Base-by-base conservation (phyloP, 495 filamentous ascomycete genomes). In the Penicillium paxilli region DNA sequence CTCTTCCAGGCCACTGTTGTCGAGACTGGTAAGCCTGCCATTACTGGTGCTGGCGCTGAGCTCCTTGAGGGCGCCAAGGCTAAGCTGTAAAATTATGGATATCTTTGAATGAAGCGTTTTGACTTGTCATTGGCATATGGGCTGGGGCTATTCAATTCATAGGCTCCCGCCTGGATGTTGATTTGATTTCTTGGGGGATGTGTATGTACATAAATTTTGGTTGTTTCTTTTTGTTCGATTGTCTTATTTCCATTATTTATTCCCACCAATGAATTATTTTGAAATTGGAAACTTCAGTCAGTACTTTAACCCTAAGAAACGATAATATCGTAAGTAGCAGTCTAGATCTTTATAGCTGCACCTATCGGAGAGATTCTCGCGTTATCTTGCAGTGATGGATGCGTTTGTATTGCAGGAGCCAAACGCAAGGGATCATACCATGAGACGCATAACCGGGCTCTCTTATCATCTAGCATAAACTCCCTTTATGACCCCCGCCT, bases 21-120 rank as follows among this genome's bases (percentile, higher is more conserved):
- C 65, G 94, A 98, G 81, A 98, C 94, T 46, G 95, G 94, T 41
- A 98, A 96, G 80, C 74, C 92, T 58, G 90, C 88, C 56, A 96
- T 98, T 72, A 82, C 83, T 9, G 91, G 87, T 11, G 95, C 89
- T 17, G 93, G 91, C 16, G 92, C 86, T 3, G 93, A 98, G 80
- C 78, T 98, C 66, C 56, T 90, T 33, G 80, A 76, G 35, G 73
- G 73, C 38, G 73, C 70, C 40, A 85, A 83, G 67, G 71, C 74
- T 46, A 89, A 85, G 71, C 63, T 89, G 75, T 89, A 78, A 80
- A 69, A 52, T 65, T n/a, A 65, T 51, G 48, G 41, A 44, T 49
- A 38, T 19, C 35, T 59, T 24, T 58, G 53, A 17, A 60, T 60
- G 59, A 61, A 47, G 57, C 62, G 58, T 65, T 65, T 56, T 42